Conservation (phyloP, 108 stramenopile genomes). For the Nannochloropsis salina region DNA sequence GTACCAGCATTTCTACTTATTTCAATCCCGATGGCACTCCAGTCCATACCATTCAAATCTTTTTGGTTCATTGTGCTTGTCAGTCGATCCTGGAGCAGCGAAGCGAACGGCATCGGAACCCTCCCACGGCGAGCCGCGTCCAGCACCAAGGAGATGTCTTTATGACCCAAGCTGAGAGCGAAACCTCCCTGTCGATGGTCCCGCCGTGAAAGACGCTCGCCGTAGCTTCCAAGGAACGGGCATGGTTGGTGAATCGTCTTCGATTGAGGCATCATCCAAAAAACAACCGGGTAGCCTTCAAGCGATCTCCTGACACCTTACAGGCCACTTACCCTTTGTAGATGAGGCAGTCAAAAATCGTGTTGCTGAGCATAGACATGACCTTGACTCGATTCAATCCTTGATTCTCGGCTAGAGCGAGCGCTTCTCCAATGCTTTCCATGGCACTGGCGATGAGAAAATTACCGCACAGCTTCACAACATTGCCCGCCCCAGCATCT, state of each 20-base stretch:
- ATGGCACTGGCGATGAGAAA: constrained; percentile 50
- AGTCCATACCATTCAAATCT: constrained; percentile 37
- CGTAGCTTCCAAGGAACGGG: not conserved
- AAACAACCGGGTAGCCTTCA: not conserved
- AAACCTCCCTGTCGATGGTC: constrained; percentile 50
- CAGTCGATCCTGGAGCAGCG: constrained; percentile 38
- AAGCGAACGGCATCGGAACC: constrained; percentile 45
- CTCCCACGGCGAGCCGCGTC: constrained; percentile 25
- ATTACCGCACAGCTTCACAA: constrained; percentile 51
- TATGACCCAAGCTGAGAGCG: constrained; percentile 38
- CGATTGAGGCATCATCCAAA: too few species aligned
- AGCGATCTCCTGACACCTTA: not conserved
- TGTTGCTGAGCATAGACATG: constrained; percentile 28
- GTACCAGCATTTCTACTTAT: constrained; percentile 32
- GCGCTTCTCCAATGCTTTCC: constrained; percentile 16
- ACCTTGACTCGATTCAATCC: constrained; percentile 46
- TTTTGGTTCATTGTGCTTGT: constrained; percentile 23
- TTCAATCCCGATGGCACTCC: constrained; percentile 45
- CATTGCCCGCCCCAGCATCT: constrained; percentile 38
- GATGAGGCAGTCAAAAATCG: constrained; percentile 54
- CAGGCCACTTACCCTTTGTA: constrained; percentile 49
- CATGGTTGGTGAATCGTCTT: too few species aligned
- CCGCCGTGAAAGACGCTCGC: constrained; percentile 43
- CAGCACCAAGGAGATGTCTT: constrained; percentile 41
- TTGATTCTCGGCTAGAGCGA: constrained; percentile 22